Conservation (phyloP, 345 rosid species). For the Euphorbia lathyris region DNA sequence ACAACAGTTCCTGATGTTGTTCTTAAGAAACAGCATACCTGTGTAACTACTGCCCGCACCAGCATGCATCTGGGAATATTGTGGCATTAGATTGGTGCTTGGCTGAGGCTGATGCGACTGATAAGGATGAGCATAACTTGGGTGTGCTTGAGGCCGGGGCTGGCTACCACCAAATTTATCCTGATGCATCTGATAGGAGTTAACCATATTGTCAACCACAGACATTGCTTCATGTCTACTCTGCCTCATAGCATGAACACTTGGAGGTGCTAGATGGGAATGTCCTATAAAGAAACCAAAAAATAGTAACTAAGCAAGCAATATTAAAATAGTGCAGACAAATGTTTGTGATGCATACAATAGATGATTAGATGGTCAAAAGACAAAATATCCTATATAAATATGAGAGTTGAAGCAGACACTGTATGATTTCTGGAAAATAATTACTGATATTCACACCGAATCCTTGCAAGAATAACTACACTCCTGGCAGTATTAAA, state of each 20-base stretch:
- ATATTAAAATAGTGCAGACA: not conserved
- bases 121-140: slow-evolving; percentile 14
- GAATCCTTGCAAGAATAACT: too few species aligned
- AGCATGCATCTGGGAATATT: slow-evolving; percentile 14
- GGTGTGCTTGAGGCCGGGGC: slow-evolving; percentile 12
- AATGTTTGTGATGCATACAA: not conserved
- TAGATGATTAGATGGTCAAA: not conserved
- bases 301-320: not conserved
- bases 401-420: not conserved
- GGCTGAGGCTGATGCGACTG: slow-evolving; percentile 14
- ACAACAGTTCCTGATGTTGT: not conserved
- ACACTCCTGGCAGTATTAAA: not conserved
- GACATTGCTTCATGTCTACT: slow-evolving; percentile 17
- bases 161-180: slow-evolving; percentile 10
- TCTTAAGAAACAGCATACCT: slow-evolving; percentile 20
- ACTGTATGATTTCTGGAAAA: not conserved
- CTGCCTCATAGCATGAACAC: slow-evolving; percentile 17
- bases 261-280: slow-evolving; percentile 2
- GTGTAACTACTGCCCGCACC: slow-evolving; percentile 16
- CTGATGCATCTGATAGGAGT: slow-evolving; percentile 15
- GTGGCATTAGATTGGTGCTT: slow-evolving; percentile 6
- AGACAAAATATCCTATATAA: not conserved
- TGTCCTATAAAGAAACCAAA: slow-evolving; percentile 2
- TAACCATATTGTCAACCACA: slow-evolving; percentile 5
- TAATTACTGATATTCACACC: too few species aligned